These are phyloP conservation scores for Typha latifolia DNA, from an alignment of 176 grass and related monocot genomes.

Conservation along the genomic window DNA sequence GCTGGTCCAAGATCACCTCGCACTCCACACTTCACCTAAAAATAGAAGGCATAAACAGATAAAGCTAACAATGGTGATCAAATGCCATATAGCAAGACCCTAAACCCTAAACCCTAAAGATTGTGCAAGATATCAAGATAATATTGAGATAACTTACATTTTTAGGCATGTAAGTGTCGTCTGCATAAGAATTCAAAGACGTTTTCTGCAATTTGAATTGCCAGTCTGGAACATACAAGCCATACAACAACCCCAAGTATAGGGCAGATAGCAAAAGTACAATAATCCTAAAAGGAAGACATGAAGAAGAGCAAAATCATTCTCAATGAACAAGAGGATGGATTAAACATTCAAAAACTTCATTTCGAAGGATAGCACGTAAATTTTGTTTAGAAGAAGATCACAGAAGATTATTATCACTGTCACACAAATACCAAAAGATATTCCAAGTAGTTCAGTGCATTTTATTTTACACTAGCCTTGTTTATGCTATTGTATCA, in stretches of 20 bases:
- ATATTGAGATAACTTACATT: conserved; percentile 4
- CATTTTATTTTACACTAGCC: too few relatives aligned
- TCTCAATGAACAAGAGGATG: not conserved
- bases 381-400: not conserved
- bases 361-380: not conserved
- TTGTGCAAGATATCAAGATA: not conserved
- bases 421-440: not conserved
- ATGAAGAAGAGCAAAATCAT: conserved; percentile 1
- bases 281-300: conserved; percentile 10
- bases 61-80: not conserved
- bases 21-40: conserved; percentile 20
- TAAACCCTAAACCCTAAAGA: not conserved
- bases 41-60: not conserved
- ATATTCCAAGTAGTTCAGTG: too few relatives aligned
- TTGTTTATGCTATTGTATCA: too few relatives aligned
- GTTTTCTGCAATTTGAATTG: conserved; percentile 6
- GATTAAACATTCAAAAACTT: not conserved
- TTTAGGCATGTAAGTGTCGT: not conserved
- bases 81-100: not conserved
- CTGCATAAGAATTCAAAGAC: conserved; percentile 4
- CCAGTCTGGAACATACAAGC: conserved; percentile 24
- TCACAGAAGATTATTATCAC: not conserved
- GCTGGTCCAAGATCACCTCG: conserved; percentile 28
- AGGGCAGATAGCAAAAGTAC: conserved; percentile 11
- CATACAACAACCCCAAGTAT: conserved; percentile 16